Conservation (phyloP, 495 filamentous ascomycete genomes). For the Massariosphaeria phaeospora region DNA sequence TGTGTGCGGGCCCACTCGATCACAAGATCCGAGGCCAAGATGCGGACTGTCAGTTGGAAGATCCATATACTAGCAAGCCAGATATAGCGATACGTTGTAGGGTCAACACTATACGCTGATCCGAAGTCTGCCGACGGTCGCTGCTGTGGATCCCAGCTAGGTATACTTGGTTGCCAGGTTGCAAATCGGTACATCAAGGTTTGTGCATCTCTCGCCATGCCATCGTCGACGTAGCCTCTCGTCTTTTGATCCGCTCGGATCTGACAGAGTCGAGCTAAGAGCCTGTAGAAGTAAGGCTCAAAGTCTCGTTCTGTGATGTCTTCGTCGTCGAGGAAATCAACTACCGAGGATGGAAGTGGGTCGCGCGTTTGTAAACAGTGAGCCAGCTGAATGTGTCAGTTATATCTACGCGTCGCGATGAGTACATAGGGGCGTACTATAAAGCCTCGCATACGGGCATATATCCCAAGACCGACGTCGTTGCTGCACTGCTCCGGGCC, state of each 20-base stretch:
- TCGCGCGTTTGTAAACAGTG: slow-evolving; percentile 13
- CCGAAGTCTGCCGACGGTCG: not conserved
- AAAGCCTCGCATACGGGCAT: not conserved
- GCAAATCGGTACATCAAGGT: not conserved
- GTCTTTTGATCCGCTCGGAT: slow-evolving; percentile 5
- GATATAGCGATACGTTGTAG: not conserved
- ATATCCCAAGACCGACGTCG: not conserved
- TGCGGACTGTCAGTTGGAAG: slow-evolving; percentile 1
- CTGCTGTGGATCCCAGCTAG: not conserved
- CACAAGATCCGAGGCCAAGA: slow-evolving; percentile 8
- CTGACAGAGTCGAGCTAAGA: slow-evolving; percentile 10
- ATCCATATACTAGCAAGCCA: slow-evolving; percentile 7
- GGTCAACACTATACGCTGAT: not conserved
- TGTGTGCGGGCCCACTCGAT: slow-evolving; percentile 13
- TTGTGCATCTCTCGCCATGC: slow-evolving; percentile 10
- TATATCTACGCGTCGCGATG: too few relatives aligned
- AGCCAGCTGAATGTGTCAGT: not conserved
- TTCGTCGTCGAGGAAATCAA: slow-evolving; percentile 1
- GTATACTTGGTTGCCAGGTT: not conserved
- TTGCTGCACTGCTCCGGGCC: not conserved
- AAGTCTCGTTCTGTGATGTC: slow-evolving; percentile 4
- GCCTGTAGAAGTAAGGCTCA: slow-evolving; percentile 5
- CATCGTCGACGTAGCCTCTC: not conserved
- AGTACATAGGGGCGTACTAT: too few relatives aligned
- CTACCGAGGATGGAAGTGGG: slow-evolving; percentile 3